Conservation (phyloP, 495 filamentous ascomycete species). For the Parathielavia hyrcaniae region DNA sequence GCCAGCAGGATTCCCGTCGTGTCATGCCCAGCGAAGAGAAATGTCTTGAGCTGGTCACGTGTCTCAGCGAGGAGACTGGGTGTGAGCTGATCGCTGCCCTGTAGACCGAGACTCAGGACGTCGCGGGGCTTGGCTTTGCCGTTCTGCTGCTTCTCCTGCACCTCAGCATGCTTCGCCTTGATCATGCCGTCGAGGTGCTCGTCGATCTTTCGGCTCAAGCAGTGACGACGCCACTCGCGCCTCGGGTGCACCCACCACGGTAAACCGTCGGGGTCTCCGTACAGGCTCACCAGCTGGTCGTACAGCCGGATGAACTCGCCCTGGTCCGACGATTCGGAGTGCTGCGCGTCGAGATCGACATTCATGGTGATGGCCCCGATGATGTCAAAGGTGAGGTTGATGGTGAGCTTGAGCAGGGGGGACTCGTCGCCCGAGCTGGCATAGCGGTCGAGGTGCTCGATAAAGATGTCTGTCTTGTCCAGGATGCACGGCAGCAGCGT, state of each 20-base stretch:
- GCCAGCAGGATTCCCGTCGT: constrained; percentile 40
- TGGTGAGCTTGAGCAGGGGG: constrained; percentile 20
- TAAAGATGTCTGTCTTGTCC: constrained; percentile 35
- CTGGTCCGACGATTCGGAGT: constrained; percentile 15
- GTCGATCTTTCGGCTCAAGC: constrained; percentile 21
- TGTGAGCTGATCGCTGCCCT: constrained; percentile 24
- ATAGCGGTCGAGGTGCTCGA: constrained; percentile 26
- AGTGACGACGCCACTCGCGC: constrained; percentile 15
- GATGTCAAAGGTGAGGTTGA: constrained; percentile 38
- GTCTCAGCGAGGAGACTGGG: constrained; percentile 22
- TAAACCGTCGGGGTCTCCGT: constrained; percentile 10
- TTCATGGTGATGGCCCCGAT: constrained; percentile 39
- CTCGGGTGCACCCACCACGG: constrained; percentile 25
- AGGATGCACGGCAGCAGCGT: constrained; percentile 37
- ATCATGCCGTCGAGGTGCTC: constrained; percentile 22
- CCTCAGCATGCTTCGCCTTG: constrained; percentile 24
- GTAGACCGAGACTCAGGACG: constrained; percentile 33
- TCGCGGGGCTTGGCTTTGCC: constrained; percentile 23
- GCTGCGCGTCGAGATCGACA: constrained; percentile 33
- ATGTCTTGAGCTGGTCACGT: constrained; percentile 37
- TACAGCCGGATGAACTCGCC: constrained; percentile 29
- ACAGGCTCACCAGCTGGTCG: constrained; percentile 26
- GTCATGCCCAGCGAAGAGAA: constrained; percentile 48
- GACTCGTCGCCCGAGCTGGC: constrained; percentile 29
- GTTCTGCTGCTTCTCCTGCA: constrained; percentile 9